Conservation (phyloP, 257 asterid species). For the Solanum arcanum region DNA sequence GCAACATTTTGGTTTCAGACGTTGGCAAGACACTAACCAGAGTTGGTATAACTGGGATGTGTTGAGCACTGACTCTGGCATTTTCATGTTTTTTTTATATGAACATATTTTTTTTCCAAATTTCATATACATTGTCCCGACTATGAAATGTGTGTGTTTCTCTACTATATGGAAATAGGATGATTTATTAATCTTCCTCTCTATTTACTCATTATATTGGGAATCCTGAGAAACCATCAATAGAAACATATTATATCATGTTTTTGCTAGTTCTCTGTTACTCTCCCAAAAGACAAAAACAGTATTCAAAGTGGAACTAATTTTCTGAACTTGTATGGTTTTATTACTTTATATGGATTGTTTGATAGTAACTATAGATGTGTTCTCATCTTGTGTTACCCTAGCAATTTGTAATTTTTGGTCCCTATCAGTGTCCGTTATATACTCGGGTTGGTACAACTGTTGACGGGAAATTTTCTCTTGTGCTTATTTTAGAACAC, state of each 20-base stretch:
- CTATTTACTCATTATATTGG: neutral
- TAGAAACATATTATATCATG: neutral
- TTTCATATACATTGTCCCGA: neutral
- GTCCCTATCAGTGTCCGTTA: neutral
- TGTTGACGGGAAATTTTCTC: neutral
- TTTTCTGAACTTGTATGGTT: neutral
- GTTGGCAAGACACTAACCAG: neutral
- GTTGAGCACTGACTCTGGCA: neutral
- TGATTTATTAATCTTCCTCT: neutral
- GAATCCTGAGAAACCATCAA: neutral
- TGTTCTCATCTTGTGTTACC: neutral
- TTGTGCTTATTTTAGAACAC: neutral
- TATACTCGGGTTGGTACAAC: neutral
- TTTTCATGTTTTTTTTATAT: neutral
- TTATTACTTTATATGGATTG: neutral
- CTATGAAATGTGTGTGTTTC: neutral
- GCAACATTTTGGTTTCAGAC: neutral
- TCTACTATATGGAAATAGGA: neutral
- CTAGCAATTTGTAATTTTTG: neutral
- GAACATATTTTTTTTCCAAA: neutral
- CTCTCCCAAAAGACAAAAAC: neutral
- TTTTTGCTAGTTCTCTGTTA: neutral
- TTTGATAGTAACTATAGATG: neutral
- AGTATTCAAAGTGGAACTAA: neutral
- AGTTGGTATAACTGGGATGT: neutral